These are phyloP conservation scores for Striga asiatica DNA, from an alignment of 257 asterid species.

Conservation along the genomic window DNA sequence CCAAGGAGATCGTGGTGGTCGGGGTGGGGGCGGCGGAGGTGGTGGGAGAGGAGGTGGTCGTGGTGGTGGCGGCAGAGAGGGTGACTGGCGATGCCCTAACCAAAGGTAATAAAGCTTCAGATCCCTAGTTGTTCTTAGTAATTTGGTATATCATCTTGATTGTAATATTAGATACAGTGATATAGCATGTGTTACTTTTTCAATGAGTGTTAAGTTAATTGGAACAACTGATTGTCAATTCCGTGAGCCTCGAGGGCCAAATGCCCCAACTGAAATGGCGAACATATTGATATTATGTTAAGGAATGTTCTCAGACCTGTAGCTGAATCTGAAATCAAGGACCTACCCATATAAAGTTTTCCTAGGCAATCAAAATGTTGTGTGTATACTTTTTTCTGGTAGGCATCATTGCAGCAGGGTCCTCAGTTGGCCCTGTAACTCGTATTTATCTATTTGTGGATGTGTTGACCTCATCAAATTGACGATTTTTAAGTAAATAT, in stretches of 20 bases:
- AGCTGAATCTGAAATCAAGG: background rate
- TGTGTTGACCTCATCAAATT: background rate
- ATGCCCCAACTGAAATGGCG: background rate
- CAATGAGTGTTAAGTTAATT: background rate
- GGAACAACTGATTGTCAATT: background rate
- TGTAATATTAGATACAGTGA: background rate
- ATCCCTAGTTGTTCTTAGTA: background rate
- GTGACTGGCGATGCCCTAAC: constrained; percentile 97
- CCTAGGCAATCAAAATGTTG: background rate
- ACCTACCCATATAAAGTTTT: background rate
- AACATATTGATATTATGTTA: background rate
- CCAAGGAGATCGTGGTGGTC: constrained; percentile 69
- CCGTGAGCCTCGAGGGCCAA: too few relatives aligned
- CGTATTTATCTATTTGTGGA: background rate
- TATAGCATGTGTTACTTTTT: background rate
- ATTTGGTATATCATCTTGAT: background rate
- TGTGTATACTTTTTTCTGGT: background rate
- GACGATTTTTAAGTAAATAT: background rate
- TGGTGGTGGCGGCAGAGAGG: constrained; percentile 88
- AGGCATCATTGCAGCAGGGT: background rate
- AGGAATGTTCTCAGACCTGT: background rate
- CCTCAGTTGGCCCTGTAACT: background rate
- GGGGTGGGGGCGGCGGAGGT: constrained; percentile 42
- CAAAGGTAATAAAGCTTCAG: constrained; percentile 39
- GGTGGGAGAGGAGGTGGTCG: constrained; percentile 64